Evolutionary conservation across 1,139 yeast genomes (phyloP), one percentile per base, ranked within the genome.

Genomic region (Candida glucosophila): DNA sequence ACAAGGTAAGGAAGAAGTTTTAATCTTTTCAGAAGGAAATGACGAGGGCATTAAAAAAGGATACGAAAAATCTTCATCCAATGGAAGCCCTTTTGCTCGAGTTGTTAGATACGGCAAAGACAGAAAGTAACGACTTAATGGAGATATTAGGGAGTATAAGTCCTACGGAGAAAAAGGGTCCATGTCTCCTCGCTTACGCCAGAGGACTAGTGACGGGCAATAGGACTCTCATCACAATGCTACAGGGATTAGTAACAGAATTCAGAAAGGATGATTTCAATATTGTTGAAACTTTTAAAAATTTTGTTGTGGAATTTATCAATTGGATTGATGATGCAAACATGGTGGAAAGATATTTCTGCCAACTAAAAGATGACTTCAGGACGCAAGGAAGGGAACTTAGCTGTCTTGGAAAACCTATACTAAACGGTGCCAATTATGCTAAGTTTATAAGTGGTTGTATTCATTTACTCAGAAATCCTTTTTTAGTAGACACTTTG

Each of bases 191-290:
- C 5, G 43, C 67, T 3, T 40, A 61, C 15, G 48, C 57, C 9
- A 44, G 71, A 28, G 71, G 70, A 0, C 41, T 63, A 22, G 55
- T 56, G 40, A 63, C 70, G 22, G 58, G 55, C 33, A 62, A 61
- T 40, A 43, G 51, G 26, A 50, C 48, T 24, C 42, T 64, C 15
- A 37, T 58, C 12, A 33, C 45, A 9, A 22, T 51, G 4, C 37
- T 61, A 14, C 38, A 45, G 26, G 27, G 17, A 10, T 36, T 45
- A 16, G 24, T 36, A 8, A 34, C 32, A 4, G 47, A 43, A 11
- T 29, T 46, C 16, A 39, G 34, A 10, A 22, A 26, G 7, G 31
- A 35, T 7, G 31, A 34, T n/a, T 35, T 36, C 10, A 44, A 41
- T 18, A 52, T 46, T 13, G 44, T 40, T 19, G 56, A 49, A 22